Percentiles rank a stretch among this genome's conserved stretches.
phyloP scores from a whole-genome alignment of 2,329 filamentous ascomycete species.

The Rhytidhysteron rufulum region DNA sequence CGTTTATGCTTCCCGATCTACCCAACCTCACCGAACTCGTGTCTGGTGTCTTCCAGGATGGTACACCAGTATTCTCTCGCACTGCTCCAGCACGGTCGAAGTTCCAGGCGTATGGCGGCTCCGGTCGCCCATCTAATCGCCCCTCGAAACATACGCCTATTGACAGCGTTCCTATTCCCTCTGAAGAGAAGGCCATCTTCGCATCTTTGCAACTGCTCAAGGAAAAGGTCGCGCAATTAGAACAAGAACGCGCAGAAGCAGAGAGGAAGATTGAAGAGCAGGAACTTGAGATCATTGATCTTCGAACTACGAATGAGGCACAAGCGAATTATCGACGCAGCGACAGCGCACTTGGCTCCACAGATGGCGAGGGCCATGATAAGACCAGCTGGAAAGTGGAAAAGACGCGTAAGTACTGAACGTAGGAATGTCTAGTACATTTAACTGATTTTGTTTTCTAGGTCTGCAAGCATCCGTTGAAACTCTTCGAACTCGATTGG shows the following conservation, averaged over 20 bases:
- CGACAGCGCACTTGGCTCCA: slow-evolving; percentile 45
- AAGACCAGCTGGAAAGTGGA: slow-evolving; percentile 42
- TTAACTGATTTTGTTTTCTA: slow-evolving; percentile 24
- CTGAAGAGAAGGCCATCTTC: slow-evolving; percentile 61
- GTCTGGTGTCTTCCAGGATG: slow-evolving; percentile 55
- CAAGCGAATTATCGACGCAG: slow-evolving; percentile 38
- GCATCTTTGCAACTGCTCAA: slow-evolving; percentile 57
- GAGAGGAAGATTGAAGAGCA: slow-evolving; percentile 49
- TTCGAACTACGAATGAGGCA: slow-evolving; percentile 46
- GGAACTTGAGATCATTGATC: slow-evolving; percentile 49
- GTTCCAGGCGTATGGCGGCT: slow-evolving; percentile 42
- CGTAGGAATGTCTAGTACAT: not conserved
- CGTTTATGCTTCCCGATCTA: slow-evolving; percentile 59
- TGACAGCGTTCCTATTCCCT: slow-evolving; percentile 54
- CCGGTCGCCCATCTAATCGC: slow-evolving; percentile 19
- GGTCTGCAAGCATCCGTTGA: slow-evolving; percentile 59
- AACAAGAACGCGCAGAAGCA: slow-evolving; percentile 51
- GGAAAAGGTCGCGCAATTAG: slow-evolving; percentile 55
- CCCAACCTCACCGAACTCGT: slow-evolving; percentile 60
- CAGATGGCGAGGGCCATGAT: slow-evolving; percentile 46
- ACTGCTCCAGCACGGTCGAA: slow-evolving; percentile 50
- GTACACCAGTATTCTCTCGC: slow-evolving; percentile 54
- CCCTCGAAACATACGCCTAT: slow-evolving; percentile 43
- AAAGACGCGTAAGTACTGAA: slow-evolving; percentile 51
- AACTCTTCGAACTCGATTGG: slow-evolving; percentile 58